Base-by-base conservation (phyloP, 495 filamentous ascomycete genomes). In the Aspergillus mulundensis region DNA sequence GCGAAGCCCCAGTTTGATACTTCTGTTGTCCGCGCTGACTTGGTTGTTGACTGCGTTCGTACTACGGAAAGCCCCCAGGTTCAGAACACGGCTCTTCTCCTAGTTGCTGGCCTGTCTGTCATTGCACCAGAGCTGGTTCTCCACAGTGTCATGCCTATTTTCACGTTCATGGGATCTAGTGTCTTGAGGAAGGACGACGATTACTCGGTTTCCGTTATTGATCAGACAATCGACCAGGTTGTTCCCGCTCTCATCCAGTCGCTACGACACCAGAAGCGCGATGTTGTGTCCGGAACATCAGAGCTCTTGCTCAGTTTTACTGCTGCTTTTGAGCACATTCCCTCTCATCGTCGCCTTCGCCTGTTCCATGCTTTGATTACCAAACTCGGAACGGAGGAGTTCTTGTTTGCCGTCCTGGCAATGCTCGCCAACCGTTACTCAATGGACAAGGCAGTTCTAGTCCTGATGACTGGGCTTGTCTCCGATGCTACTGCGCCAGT, bases 121-220 rank as follows among this genome's bases (percentile, higher is more conserved):
- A 87, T 90, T 61, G 87, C 87, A 0, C 94, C 94, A 1, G 90
- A 96, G 63, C 71, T 91, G 20, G 88, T 98, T 10, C 79, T 97
- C 49, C 92, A 98, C 66, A 96, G 89, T 57, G 88, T 98, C 49
- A 97, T 98, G 94, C 95, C 95, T 6, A 92, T 98, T 34, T 98
- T 98, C 72, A 97, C 94, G 0, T 97, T 96, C 70, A 95, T 97
- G 89, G 88, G 91, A 36, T 84, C 86, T 25, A 93, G 87, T 23
- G 84, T 95, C 10, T 80, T 98, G 19, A 83, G 87, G 28, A 91
- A 95, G 71, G 87, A 90, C 58, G 94, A 98, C 63, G 92, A 97
- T 39, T 97, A 94, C 70, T 97, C 94, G 5, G 91, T 90, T 4
- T 87, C 95, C 63, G 92, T 97, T 23, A 90, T 97, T 56, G 88